Percentiles rank a stretch among this genome's conserved stretches.
Conservation (phyloP, 192 early-diverging fungal genomes). For the Podochytrium sp. region DNA sequence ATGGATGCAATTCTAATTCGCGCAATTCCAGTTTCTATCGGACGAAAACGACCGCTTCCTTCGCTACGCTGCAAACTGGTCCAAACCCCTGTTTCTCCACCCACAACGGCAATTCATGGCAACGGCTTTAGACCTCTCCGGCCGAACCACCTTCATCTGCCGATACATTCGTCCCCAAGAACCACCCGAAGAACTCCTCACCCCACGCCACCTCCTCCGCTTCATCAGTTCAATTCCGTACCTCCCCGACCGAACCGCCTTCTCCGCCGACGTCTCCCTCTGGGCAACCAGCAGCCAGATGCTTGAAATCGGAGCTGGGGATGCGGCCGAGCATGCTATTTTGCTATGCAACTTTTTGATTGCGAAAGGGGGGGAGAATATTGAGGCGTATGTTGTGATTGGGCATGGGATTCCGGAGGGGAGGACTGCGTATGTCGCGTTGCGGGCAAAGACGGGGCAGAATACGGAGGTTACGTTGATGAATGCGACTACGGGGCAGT, state of each 20-base stretch:
- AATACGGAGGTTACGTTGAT: conserved; percentile 34
- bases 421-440: conserved; percentile 49
- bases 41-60: conserved; percentile 49
- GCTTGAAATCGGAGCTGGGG: conserved; percentile 53
- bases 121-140: conserved; percentile 40
- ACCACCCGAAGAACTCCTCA: conserved; percentile 39
- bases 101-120: conserved; percentile 21
- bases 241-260: conserved; percentile 43
- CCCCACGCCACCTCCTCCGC: conserved; percentile 36
- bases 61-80: conserved; percentile 26
- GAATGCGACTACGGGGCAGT: conserved; percentile 51
- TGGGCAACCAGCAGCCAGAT: conserved; percentile 56
- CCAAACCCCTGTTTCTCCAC: conserved; percentile 5
- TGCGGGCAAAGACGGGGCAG: conserved; percentile 17
- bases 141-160: conserved; percentile 45
- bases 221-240: conserved; percentile 55
- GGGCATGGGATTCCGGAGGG: conserved; percentile 52
- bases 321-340: conserved; percentile 57
- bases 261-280: conserved; percentile 34
- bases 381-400: conserved; percentile 49
- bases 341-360: conserved; percentile 56
- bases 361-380: conserved; percentile 19
- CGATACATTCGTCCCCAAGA: conserved; percentile 56
- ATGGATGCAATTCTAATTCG: too few species aligned
- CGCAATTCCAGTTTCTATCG: conserved; percentile 38